Base-by-base conservation (phyloP, 2,329 filamentous ascomycete genomes). In the Botrytis aclada region DNA sequence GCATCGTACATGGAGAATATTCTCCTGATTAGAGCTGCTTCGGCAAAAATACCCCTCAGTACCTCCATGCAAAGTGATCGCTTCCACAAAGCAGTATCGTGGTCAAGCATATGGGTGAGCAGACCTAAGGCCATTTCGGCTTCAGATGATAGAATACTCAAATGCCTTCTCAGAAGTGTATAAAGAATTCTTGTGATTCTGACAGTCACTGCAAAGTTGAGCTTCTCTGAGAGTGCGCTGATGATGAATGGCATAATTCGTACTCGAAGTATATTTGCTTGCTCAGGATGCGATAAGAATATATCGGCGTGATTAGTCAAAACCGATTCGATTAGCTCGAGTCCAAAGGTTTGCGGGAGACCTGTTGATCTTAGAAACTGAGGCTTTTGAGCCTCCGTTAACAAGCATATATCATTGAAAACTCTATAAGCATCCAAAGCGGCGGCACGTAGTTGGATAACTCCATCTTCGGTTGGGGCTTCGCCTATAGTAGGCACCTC, bases 321-420 rank as follows among this genome's bases (percentile, higher is more conserved):
- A 70, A 97, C 90, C 0, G 94, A 95, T 82, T 98, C 95, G 77
- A 99, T 94, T 71, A 98, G 86, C 80, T 99, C 96, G 1, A 99
- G 84, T 9, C 94, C 93, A 77, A 97, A 96, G 0, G 93, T 92
- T 77, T 94, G 90, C 0, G 93, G 90, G 16, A 98, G 86, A 5
- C 89, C 89, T 20, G 92, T 90, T 78, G 96, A 93, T 45, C 90
- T 90, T 56, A 99, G 86, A 79, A 95, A 97, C 76, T 93, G 90
- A 6, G 95, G 90, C 58, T 91, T 90, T 78, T 96, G 92, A 47
- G 93, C 93, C 81, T 97, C 94, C 0, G 94, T 93, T 77, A 97
- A 85, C 65, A 97, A 87, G 77, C 94, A 97, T 12, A 99, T 87
- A 79, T 99, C 96, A 78, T 94, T 92, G 80, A 99, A 93, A 41